phyloP scores from a whole-genome alignment of 176 grass and related monocot species.

The Oryza brachyantha region DNA sequence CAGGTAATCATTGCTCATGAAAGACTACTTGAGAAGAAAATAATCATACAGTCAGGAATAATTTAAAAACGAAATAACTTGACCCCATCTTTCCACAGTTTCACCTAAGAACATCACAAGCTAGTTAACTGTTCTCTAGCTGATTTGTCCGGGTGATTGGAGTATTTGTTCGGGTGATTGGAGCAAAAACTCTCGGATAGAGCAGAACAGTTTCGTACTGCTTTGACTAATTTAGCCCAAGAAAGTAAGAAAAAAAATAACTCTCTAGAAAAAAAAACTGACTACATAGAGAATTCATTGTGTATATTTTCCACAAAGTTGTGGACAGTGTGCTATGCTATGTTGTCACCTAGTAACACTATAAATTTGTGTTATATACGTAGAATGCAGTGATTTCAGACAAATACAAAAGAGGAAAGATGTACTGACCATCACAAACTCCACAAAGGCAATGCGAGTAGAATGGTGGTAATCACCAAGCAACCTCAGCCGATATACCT shows the following conservation, averaged over 20 bases:
- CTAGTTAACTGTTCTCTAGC: conserved; percentile 6
- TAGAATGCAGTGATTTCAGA: background rate
- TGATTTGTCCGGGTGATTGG: background rate
- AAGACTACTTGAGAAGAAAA: background rate
- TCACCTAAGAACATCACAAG: background rate
- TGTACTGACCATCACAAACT: conserved; percentile 90
- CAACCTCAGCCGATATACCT: conserved; percentile 93
- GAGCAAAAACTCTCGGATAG: background rate
- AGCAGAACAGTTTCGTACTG: background rate
- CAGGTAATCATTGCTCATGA: background rate
- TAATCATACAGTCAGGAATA: background rate
- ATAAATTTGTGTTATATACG: background rate
- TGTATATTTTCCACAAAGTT: conserved; percentile 3
- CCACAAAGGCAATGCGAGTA: conserved; percentile 95
- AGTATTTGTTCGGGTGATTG: background rate
- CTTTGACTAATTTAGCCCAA: background rate
- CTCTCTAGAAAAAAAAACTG: background rate
- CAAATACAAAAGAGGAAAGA: background rate
- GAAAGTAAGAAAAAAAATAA: background rate
- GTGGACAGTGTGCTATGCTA: background rate
- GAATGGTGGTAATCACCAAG: conserved; percentile 98
- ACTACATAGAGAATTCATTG: background rate
- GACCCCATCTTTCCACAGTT: background rate
- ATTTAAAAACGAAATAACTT: background rate
- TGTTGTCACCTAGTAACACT: background rate